Conservation (phyloP, 2,329 filamentous ascomycete species). For the Fusarium nisikadoi region DNA sequence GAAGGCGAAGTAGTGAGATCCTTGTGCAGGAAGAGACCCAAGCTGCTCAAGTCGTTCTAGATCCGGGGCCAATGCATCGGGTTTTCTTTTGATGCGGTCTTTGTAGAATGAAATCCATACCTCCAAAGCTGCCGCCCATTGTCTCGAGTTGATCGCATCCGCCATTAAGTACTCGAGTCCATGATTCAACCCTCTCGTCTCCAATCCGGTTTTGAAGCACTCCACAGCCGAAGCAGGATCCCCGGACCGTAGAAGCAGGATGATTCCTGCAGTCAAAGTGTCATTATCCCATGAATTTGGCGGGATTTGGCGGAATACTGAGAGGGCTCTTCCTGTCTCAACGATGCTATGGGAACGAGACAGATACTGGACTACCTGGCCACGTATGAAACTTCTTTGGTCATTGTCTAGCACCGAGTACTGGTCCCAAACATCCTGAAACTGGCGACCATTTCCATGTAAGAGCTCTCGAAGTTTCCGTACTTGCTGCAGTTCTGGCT, state of each 20-base stretch:
- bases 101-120: conserved; percentile 52
- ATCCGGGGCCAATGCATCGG: conserved; percentile 7
- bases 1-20: conserved; percentile 48
- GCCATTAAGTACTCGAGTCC: conserved; percentile 59
- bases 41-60: conserved; percentile 39
- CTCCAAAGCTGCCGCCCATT: conserved; percentile 52
- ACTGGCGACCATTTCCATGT: conserved; percentile 40
- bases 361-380: conserved; percentile 55
- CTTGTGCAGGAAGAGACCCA: conserved; percentile 44
- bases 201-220: conserved; percentile 54
- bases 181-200: conserved; percentile 46
- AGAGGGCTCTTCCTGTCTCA: conserved; percentile 58
- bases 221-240: conserved; percentile 53
- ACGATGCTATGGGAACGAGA: conserved; percentile 55
- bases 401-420: conserved; percentile 53
- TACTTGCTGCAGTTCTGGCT: neutral
- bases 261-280: conserved; percentile 54
- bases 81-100: conserved; percentile 18
- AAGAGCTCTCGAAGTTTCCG: conserved; percentile 39
- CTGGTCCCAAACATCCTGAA: conserved; percentile 57
- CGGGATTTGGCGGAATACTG: conserved; percentile 55
- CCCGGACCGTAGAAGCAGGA: conserved; percentile 55
- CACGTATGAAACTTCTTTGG: conserved; percentile 45
- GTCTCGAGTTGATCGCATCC: conserved; percentile 50
- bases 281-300: conserved; percentile 53